Percentiles rank a stretch among this genome's conserved stretches.
Evolutionary conservation across 2,329 filamentous ascomycete species (phyloP).

Genomic region (Venturia asperata): DNA sequence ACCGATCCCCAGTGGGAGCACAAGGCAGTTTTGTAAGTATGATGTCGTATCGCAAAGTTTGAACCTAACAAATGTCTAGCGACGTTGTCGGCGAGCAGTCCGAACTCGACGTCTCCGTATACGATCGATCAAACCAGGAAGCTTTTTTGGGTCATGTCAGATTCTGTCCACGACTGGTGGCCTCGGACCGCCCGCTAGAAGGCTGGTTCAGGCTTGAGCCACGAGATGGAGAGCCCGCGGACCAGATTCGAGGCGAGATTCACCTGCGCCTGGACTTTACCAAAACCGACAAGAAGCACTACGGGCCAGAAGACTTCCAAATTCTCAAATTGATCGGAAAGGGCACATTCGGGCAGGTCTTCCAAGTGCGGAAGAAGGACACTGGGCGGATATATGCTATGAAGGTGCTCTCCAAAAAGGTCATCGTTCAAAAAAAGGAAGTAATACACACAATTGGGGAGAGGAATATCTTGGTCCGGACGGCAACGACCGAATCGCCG

Average conservation of each 20-base stretch:
- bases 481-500: conserved; percentile 88
- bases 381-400: conserved; percentile 95
- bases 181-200: conserved; percentile 63
- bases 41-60: conserved; percentile 16
- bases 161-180: conserved; percentile 62
- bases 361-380: conserved; percentile 96
- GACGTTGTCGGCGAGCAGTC: conserved; percentile 91
- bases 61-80: conserved; percentile 43
- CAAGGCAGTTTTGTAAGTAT: conserved; percentile 82
- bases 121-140: conserved; percentile 78
- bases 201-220: conserved; percentile 81
- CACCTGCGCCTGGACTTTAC: conserved; percentile 82
- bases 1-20: conserved; percentile 94
- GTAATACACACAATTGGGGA: conserved; percentile 96
- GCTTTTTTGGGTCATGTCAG: conserved; percentile 88
- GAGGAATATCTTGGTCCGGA: conserved; percentile 92
- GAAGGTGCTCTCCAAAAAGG: conserved; percentile 99
- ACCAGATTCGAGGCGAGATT: conserved; percentile 75
- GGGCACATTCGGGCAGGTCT: conserved; percentile 96
- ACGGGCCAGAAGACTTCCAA: conserved; percentile 91
- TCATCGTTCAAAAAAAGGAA: conserved; percentile 99
- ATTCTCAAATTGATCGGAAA: conserved; percentile 96
- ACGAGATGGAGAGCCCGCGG: conserved; percentile 69
- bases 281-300: conserved; percentile 79
- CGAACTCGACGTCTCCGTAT: conserved; percentile 86